A percentile compares a stretch with the other conserved stretches of the same genome.
phyloP scores from a whole-genome alignment of 805 yeast genomes.

The Limtongia smithiae region DNA sequence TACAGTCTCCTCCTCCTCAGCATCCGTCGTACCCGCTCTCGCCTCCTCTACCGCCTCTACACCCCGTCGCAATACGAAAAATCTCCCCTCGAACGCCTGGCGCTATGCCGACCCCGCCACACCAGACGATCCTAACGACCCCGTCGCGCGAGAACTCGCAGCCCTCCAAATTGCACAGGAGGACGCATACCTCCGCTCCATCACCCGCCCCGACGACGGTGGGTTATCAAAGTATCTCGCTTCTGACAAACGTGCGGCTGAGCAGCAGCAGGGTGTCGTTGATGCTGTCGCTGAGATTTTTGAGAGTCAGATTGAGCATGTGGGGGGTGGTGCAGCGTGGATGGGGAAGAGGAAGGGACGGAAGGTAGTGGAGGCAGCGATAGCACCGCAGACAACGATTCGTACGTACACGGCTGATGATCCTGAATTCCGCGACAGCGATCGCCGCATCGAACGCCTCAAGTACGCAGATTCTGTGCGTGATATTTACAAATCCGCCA shows the following conservation, averaged over 20 bases:
- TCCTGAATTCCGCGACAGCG: conserved; percentile 12
- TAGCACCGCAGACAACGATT: not conserved
- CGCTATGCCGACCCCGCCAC: conserved; percentile 22
- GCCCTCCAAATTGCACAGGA: conserved; percentile 1
- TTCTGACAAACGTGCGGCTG: conserved; percentile 1
- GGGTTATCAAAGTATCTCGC: conserved; percentile 18
- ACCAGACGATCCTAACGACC: conserved; percentile 9
- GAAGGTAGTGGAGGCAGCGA: not conserved
- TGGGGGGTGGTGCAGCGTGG: not conserved
- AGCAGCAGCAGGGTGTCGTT: not conserved
- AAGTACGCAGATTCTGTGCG: conserved; percentile 17
- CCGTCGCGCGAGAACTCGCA: not conserved
- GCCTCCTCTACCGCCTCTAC: no score
- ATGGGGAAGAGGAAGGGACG: not conserved
- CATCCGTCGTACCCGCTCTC: no score
- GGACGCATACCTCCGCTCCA: conserved; percentile 9
- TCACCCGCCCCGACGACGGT: conserved; percentile 10
- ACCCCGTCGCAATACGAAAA: conserved; percentile 7
- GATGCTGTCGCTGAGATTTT: conserved; percentile 15
- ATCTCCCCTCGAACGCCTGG: conserved; percentile 27
- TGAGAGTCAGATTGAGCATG: conserved; percentile 12
- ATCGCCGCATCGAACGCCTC: conserved; percentile 19
- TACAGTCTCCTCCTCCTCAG: no score
- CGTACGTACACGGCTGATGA: conserved; percentile 16
- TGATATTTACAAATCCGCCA: conserved; percentile 14